Base-by-base conservation (phyloP, 257 asterid genomes). In the Striga asiatica region DNA sequence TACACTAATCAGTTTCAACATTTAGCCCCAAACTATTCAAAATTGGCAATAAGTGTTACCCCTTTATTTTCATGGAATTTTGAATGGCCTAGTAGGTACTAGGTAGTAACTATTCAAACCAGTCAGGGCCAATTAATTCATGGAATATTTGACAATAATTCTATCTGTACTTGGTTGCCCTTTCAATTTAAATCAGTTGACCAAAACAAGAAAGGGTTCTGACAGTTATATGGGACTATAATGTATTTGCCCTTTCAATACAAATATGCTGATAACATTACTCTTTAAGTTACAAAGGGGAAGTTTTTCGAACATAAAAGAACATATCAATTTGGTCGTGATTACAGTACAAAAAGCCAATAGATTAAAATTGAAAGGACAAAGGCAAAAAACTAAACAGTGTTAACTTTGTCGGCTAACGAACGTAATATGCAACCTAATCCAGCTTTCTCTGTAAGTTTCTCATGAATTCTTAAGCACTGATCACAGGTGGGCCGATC, bases 401-500 rank as follows among this genome's bases (percentile, higher is more conserved):
- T 82, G 63, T 79, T 88, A 22, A 71, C 81, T 67, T 82, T 92
- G 74, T 88, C 99, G 1, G 99, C 91, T 25, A 92, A 79, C 38
- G 81, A 82, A 17, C 97, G 82, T 32, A 88, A 58, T 71, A 92
- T 88, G 84, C 99, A 88, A 0, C 99, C 99, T 69, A 92, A 60
- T 25, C 99, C 99, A 59, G 97, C 99, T 71, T 70, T 88, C 76
- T 92, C 88, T 5, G 94, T 85, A 50, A 92, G 78, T 75, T 78
- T 92, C 73, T 92, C 99, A 45, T 88, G 99, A 69, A 92, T 88
- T 52, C 75, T 69, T 52, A 88, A 69, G 78, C 97, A 92, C 50
- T 92, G 99, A 61, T 92, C 97, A 43, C 99, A 92, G 3, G 99
- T 92, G 23, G 99, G 97, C 32, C 99, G 84, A 74, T 92, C 97